phyloP scores from a whole-genome alignment of 2,329 filamentous ascomycete species.

The Aspergillus melleus region DNA sequence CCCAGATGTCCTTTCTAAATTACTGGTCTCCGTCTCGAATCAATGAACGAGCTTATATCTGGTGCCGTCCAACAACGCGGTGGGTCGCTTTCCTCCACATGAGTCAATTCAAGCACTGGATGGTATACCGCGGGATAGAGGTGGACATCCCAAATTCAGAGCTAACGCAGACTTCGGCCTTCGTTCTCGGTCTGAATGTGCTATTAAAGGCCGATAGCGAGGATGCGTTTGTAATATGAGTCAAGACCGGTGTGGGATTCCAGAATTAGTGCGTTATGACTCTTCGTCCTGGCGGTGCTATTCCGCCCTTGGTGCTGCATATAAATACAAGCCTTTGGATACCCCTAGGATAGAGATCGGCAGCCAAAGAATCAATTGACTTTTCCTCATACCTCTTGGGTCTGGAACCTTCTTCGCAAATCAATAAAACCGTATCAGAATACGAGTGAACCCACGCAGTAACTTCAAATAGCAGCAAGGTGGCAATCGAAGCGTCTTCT shows the following conservation, averaged over 20 bases:
- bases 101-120: background rate
- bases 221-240: background rate
- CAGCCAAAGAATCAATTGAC: background rate
- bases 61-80: background rate
- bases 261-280: background rate
- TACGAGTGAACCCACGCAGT: background rate
- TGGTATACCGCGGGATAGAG: background rate
- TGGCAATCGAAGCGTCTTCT: constrained; percentile 23
- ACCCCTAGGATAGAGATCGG: background rate
- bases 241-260: background rate
- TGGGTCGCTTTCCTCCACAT: background rate
- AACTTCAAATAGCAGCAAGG: constrained; percentile 8
- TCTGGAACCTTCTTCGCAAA: background rate
- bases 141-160: background rate
- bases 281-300: background rate
- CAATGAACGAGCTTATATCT: no score
- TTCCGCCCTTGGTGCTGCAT: background rate
- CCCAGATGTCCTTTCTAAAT: no score
- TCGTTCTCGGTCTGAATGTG: background rate
- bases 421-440: background rate
- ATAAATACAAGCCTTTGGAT: background rate
- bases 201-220: background rate
- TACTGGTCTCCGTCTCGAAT: no score
- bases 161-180: background rate
- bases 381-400: background rate